Conservation (phyloP, 345 rosid genomes). For the Melastoma malabathricum region DNA sequence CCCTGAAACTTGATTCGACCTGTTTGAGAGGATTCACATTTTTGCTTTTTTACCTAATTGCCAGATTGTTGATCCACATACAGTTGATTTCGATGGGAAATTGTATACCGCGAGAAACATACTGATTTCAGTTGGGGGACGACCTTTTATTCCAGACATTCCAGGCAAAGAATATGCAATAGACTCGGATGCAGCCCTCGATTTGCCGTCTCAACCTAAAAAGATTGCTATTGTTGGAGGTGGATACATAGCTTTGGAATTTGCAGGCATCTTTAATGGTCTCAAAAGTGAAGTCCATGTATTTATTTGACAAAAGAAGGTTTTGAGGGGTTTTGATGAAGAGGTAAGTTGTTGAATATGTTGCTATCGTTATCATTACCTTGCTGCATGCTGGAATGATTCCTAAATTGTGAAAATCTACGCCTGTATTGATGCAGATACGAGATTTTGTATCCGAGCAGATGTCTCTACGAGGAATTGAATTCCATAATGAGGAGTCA, state of each 20-base stretch:
- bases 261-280: slow-evolving; percentile 86
- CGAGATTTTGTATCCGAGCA: slow-evolving; percentile 87
- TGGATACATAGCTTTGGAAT: slow-evolving; percentile 82
- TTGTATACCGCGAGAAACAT: slow-evolving; percentile 55
- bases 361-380: neutral
- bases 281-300: slow-evolving; percentile 75
- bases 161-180: slow-evolving; percentile 74
- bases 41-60: neutral
- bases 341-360: slow-evolving; percentile 30
- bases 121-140: slow-evolving; percentile 80
- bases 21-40: neutral
- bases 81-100: slow-evolving; percentile 80
- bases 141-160: slow-evolving; percentile 82
- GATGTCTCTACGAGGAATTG: slow-evolving; percentile 82
- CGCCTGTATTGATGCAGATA: slow-evolving; percentile 27
- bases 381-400: neutral
- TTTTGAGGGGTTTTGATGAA: slow-evolving; percentile 91
- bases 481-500: slow-evolving; percentile 77
- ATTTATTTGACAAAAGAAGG: slow-evolving; percentile 84
- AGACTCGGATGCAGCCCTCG: slow-evolving; percentile 96
- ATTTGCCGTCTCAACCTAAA: slow-evolving; percentile 72
- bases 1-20: neutral
- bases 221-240: slow-evolving; percentile 86
- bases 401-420: neutral
- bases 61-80: slow-evolving; percentile 77